Evolutionary conservation across 83 land plant genomes (phyloP).

Genomic region (Diphasiastrum complanatum): DNA sequence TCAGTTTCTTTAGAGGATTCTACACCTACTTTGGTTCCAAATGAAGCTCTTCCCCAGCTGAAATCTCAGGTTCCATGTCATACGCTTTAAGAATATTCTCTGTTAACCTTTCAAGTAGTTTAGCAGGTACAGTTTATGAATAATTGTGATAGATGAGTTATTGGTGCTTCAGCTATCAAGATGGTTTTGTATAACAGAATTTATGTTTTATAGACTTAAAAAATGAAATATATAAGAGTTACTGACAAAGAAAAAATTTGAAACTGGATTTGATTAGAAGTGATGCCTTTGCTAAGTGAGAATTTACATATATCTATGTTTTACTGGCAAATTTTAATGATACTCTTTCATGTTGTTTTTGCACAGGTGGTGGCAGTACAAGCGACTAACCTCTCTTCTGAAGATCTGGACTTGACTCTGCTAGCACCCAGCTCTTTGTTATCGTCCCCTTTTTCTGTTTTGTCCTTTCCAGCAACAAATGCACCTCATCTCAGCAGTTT

Average conservation of each 20-base stretch:
- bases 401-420: constrained; percentile 72
- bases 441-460: constrained; percentile 53
- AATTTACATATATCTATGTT: background rate
- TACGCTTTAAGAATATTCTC: background rate
- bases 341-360: background rate
- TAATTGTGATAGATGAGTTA: too few relatives aligned
- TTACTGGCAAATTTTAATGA: background rate
- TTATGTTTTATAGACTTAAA: too few relatives aligned
- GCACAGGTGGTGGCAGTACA: constrained; percentile 88
- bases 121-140: too few relatives aligned
- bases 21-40: constrained; percentile 34
- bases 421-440: constrained; percentile 79
- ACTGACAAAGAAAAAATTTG: too few relatives aligned
- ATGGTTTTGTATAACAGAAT: too few relatives aligned
- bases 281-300: background rate
- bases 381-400: constrained; percentile 85
- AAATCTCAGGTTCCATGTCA: constrained; percentile 66
- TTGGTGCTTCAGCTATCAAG: too few relatives aligned
- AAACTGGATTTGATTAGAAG: too few relatives aligned
- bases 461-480: constrained; percentile 57
- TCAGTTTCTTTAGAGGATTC: constrained; percentile 81
- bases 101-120: background rate
- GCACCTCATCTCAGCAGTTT: constrained; percentile 42
- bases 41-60: constrained; percentile 51
- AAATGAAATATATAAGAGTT: too few relatives aligned